Evolutionary conservation across 2,329 filamentous ascomycete species (phyloP), one percentile per base, ranked within the genome.

Genomic region (Fusarium sororula): DNA sequence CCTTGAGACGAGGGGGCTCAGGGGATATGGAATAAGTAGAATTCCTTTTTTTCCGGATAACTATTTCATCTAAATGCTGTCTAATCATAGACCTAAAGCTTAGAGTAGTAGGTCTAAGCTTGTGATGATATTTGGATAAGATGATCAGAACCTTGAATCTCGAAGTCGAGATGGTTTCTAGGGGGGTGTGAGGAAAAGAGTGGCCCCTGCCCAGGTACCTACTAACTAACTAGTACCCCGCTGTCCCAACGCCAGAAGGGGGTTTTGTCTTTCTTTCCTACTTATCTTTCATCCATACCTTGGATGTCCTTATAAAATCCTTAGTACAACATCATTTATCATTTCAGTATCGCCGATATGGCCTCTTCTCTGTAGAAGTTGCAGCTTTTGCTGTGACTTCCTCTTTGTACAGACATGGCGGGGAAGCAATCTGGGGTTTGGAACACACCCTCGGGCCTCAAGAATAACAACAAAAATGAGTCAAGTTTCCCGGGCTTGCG

Each of bases 381-480:
- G 81, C 88, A 83, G 88, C 87, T 81, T 82, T 82, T 83, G 87
- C 87, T 89, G 88, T 88, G 85, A 81, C 80, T 78, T 84, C 83
- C 72, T 75, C 76, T 77, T 77, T 79, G 70, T 80, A 77, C 81
- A 77, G 81, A 72, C 76, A 90, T 90, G 88, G 86, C 88, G 82
- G 84, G 84, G 85, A 88, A 87, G 79, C 79, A 82, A 79, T 79
- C 84, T 71, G 82, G 83, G 79, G 79, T 82, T 75, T 84, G 84
- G 84, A 89, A 89, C 82, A 84, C 84, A 82, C 83, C 85, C 75
- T 78, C 80, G 72, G 83, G 83, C 75, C 79, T 77, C 76, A 74
- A 80, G 65, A 78, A 81, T 73, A 84, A 83, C 54, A 83, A 84
- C 73, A 81, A 26, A 20, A 53, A 86, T 81, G 82, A 87, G 78